Percentiles rank a stretch among this genome's conserved stretches.
Evolutionary conservation across 768 basidiomycete genomes (phyloP).

Genomic region (Suillus alpinus): DNA sequence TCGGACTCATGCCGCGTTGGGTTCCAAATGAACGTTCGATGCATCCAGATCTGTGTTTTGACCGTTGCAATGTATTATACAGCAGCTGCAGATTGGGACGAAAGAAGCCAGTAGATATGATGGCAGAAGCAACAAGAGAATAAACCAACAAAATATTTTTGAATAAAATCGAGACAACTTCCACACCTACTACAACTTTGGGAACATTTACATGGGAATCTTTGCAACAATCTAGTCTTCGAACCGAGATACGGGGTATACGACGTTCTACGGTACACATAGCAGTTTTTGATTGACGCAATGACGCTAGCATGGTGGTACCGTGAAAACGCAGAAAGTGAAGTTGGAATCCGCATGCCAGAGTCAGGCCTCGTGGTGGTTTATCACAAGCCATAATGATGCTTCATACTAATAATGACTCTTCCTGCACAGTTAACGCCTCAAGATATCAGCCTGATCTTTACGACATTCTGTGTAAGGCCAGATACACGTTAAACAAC

Average conservation of each 20-base stretch:
- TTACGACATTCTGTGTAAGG: background rate
- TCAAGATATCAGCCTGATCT: background rate
- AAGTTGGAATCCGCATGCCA: background rate
- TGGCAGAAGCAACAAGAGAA: constrained; percentile 3
- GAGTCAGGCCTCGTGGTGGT: background rate
- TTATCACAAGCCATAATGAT: background rate
- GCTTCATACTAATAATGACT: background rate
- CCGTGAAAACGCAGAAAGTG: no score
- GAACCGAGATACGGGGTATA: background rate
- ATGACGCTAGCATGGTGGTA: background rate
- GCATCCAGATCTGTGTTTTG: background rate
- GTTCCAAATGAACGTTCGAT: background rate
- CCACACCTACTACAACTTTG: background rate
- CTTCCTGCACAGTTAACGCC: background rate
- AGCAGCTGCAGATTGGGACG: constrained; percentile 1
- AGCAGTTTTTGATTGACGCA: background rate
- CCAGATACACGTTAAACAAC: background rate
- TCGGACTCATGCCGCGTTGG: background rate
- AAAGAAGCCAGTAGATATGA: background rate
- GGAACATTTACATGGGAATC: background rate
- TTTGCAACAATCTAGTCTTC: background rate
- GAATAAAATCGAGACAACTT: background rate
- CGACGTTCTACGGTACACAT: background rate
- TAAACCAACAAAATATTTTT: background rate
- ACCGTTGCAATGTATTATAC: background rate